These are phyloP conservation scores for Ogataea salicorniae DNA, from an alignment of 805 yeast species.

Conservation along the genomic window DNA sequence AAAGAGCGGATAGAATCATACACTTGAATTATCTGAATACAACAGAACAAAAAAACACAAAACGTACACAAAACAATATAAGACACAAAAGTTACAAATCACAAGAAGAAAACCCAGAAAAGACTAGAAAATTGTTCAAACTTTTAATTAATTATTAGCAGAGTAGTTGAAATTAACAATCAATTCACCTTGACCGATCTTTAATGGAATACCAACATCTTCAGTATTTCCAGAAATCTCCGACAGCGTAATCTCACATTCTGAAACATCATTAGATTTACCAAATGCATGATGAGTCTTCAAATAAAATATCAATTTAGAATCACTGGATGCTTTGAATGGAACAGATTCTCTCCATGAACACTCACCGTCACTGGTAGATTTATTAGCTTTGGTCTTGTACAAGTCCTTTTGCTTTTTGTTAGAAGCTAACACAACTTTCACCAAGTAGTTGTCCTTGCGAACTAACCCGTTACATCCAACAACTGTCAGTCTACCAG, in stretches of 20 bases:
- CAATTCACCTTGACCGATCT: slow-evolving; percentile 34
- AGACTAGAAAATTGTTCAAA: background rate
- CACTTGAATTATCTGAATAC: too few relatives aligned
- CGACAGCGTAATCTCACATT: slow-evolving; percentile 45
- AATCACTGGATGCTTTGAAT: slow-evolving; percentile 62
- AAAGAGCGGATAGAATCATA: too few relatives aligned
- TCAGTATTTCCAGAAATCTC: slow-evolving; percentile 45
- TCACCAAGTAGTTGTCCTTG: slow-evolving; percentile 41
- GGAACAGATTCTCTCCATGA: slow-evolving; percentile 61
- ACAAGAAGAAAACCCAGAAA: background rate
- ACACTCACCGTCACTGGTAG: slow-evolving; percentile 36
- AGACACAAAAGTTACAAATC: too few relatives aligned
- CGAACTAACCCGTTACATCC: slow-evolving; percentile 23
- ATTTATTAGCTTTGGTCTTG: slow-evolving; percentile 58
- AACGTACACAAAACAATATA: too few relatives aligned
- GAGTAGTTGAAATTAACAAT: slow-evolving; percentile 37
- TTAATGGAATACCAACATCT: slow-evolving; percentile 35
- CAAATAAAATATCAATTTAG: slow-evolving; percentile 54
- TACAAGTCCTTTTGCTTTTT: slow-evolving; percentile 49
- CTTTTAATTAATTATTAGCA: slow-evolving; percentile 1
- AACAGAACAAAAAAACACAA: too few relatives aligned
- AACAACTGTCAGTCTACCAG: slow-evolving; percentile 52
- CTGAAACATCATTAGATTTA: slow-evolving; percentile 59
- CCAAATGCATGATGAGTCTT: slow-evolving; percentile 70
- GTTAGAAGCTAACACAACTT: slow-evolving; percentile 38